These are phyloP conservation scores for Ligustrum vulgare DNA, from an alignment of 257 asterid genomes.

Conservation along the genomic window DNA sequence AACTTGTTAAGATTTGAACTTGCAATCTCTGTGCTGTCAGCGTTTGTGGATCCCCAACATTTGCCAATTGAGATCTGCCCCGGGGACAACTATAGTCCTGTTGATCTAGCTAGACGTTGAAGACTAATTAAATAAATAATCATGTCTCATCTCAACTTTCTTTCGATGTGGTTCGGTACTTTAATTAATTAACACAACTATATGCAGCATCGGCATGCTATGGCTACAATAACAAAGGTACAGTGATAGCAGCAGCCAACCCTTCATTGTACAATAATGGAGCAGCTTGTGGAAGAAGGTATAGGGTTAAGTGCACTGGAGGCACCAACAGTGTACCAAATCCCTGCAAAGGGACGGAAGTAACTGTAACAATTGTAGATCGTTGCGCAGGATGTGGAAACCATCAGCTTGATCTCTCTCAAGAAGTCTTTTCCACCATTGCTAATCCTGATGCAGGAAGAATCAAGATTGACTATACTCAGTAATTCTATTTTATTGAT, in stretches of 20 bases:
- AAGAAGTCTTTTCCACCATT: slow-evolving; percentile 33
- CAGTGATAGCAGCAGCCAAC: slow-evolving; percentile 43
- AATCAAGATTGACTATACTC: slow-evolving; percentile 21
- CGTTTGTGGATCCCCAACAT: too few relatives aligned
- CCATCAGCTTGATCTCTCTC: slow-evolving; percentile 42
- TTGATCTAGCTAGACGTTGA: too few relatives aligned
- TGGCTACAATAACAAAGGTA: slow-evolving; percentile 26
- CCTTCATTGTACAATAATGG: slow-evolving; percentile 28
- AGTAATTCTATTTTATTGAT: background rate
- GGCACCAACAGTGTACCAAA: slow-evolving; percentile 30
- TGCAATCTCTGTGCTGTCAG: too few relatives aligned
- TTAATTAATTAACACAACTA: background rate
- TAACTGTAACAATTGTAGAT: slow-evolving; percentile 36
- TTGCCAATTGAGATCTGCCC: too few relatives aligned
- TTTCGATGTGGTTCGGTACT: too few relatives aligned
- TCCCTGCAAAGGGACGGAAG: slow-evolving; percentile 27
- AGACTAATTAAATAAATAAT: too few relatives aligned
- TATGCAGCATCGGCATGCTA: slow-evolving; percentile 40
- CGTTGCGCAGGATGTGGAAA: slow-evolving; percentile 32
- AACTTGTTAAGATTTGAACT: too few relatives aligned
- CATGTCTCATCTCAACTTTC: too few relatives aligned
- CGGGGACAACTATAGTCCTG: too few relatives aligned
- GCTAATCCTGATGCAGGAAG: slow-evolving; percentile 39
- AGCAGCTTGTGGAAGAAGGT: slow-evolving; percentile 32
- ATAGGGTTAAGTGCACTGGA: slow-evolving; percentile 33